Evolutionary conservation across 1,139 yeast genomes (phyloP), one percentile per base, ranked within the genome.

Genomic region (Komagataea norvegica): DNA sequence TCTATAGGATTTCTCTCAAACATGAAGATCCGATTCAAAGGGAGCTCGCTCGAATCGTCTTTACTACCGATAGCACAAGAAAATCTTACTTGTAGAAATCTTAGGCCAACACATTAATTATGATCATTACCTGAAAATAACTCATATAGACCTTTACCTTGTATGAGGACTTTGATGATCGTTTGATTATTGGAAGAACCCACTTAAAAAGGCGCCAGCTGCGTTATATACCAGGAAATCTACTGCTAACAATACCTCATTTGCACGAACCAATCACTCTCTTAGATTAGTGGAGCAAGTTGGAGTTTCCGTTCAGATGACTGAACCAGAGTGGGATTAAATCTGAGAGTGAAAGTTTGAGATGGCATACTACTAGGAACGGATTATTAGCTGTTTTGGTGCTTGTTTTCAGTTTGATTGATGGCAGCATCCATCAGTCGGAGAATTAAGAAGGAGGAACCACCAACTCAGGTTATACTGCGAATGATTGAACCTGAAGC

Each of bases 351-450:
- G 98, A 89, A 60, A 77, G 81, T 43, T 69, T 89, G 46, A 69
- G 97, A 52, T 89, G 98, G 98, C 89, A 86, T 57, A 77, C 91
- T 32, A 88, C 96, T 5, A 69, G 96, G 42, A 76, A 94, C 61
- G 96, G 96, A 2, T 43, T 64, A 15, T 48, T 61, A 36, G 66
- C 68, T 0, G 57, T 64, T 18, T 43, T 61, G 2, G 53, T 57
- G 3, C 40, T 75, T 44, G 78, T 76, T 3, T 64, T 68, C 29
- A 60, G 67, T 18, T 63, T 74, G n/a, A 59, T 77, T 52, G 66
- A 71, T 38, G 72, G 74, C n/a, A 28, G 72, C 74, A 36, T 67
- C 71, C 16, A 49, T 67, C 16, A 60, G 71, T 9, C 64, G 65
- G 43, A 62, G 57, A 31, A 46, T 59, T 11, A 49, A 51, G 34